phyloP scores from a whole-genome alignment of 495 filamentous ascomycete genomes.

The Terfezia claveryi region DNA sequence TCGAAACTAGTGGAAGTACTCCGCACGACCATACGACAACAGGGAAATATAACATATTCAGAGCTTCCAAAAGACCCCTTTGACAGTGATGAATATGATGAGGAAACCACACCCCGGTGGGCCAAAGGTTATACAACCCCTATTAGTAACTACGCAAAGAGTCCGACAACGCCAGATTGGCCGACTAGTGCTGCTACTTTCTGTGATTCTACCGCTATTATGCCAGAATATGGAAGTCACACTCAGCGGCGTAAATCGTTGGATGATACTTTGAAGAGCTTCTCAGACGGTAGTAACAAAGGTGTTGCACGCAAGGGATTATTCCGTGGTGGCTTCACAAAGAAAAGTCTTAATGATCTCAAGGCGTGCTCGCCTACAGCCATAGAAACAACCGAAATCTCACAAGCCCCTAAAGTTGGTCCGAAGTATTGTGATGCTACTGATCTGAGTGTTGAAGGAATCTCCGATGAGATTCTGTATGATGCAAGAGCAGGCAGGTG shows the following conservation, averaged over 20 bases:
- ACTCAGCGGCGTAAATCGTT: constrained; percentile 6
- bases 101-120: neutral
- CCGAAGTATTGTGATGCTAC: neutral
- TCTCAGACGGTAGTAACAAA: neutral
- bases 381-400: neutral
- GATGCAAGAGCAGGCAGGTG: constrained; percentile 68
- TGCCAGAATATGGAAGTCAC: neutral
- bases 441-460: neutral
- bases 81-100: neutral
- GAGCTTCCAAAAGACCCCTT: neutral
- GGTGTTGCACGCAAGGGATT: neutral
- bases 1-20: constrained; percentile 89
- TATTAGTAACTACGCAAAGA: too few species aligned
- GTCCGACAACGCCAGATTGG: too few species aligned
- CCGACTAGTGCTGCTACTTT: too few species aligned
- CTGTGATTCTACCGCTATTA: too few species aligned
- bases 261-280: neutral
- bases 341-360: neutral
- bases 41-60: constrained; percentile 1
- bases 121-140: too few species aligned
- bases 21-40: constrained; percentile 27
- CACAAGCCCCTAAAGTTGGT: neutral
- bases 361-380: neutral
- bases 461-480: constrained; percentile 39
- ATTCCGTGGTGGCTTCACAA: neutral